Evolutionary conservation across 2,329 filamentous ascomycete genomes (phyloP), one percentile per base, ranked within the genome.

Genomic region (Colletotrichum gloeosporioides): DNA sequence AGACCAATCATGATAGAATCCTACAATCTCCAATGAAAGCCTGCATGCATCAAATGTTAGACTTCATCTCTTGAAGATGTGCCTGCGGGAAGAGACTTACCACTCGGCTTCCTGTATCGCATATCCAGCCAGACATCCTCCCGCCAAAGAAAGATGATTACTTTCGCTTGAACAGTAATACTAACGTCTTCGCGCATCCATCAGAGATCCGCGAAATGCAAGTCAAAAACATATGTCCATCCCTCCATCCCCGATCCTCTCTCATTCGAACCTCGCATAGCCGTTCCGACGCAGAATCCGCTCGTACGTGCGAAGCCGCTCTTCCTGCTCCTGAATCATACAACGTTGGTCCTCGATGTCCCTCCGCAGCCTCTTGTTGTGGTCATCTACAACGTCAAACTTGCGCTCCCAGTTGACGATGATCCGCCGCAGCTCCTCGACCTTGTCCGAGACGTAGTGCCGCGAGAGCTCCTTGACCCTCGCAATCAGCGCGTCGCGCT

Each of bases 381-480:
- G 78, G 13, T 78, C 77, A 13, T 79, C 77, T 27, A 78, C 71
- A 15, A 63, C 78, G 25, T 79, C 77, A 34, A 76, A 78, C 73
- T 76, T 79, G 31, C 71, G 53, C 71, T 82, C 84, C 84, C 83
- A 86, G 53, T 84, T 82, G 4, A 82, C 79, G 12, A 84, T 81
- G 59, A 86, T 82, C 13, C 81, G 78, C 55, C 78, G 78, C 63
- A 86, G 76, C 25, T 85, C 83, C 25, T 81, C 77, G 5, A 86
- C 77, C 25, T 85, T 82, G 13, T 79, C 74, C 53, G 63, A 74
- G 8, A 82, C 16, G 77, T 81, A 75, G 73, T 85, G 82, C 59
- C 82, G 83, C 44, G 82, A 80, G 2, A 87, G 78, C 69, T 85
- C 81, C 39, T 81, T 80, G 27, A 87, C 71, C 34, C 84, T 79